Conservation (phyloP, 768 basidiomycete genomes). For the Leccinum longicurvipes region DNA sequence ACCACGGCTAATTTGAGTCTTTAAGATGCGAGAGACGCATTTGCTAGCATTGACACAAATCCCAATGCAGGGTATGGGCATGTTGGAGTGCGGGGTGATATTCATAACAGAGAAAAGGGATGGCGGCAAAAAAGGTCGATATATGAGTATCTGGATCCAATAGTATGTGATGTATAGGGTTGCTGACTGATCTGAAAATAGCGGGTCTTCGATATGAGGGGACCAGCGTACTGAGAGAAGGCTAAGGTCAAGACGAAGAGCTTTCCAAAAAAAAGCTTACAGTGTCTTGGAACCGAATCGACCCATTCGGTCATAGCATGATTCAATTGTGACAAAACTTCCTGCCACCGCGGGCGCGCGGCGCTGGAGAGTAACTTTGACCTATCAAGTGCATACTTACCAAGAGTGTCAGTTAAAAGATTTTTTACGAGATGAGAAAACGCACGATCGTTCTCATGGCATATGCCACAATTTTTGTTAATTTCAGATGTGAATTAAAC, state of each 20-base stretch:
- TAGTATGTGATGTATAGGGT: slow-evolving; percentile 58
- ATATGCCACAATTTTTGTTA: slow-evolving; percentile 69
- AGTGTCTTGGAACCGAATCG: slow-evolving; percentile 62
- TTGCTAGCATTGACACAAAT: slow-evolving; percentile 61
- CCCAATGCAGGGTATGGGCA: slow-evolving; percentile 49
- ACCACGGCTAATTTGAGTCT: slow-evolving; percentile 45
- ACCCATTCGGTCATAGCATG: slow-evolving; percentile 71
- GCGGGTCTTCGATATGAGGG: slow-evolving; percentile 43
- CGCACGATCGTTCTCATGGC: slow-evolving; percentile 66
- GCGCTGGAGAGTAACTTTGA: slow-evolving; percentile 52
- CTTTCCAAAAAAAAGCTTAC: slow-evolving; percentile 39
- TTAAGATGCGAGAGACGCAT: slow-evolving; percentile 57
- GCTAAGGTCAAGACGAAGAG: not conserved
- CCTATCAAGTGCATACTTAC: slow-evolving; percentile 68
- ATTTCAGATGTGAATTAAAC: slow-evolving; percentile 63
- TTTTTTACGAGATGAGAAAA: slow-evolving; percentile 5
- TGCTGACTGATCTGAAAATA: slow-evolving; percentile 56
- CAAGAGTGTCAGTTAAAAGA: slow-evolving; percentile 2
- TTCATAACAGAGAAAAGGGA: slow-evolving; percentile 27
- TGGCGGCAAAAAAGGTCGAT: slow-evolving; percentile 62
- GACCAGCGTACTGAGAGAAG: slow-evolving; percentile 54
- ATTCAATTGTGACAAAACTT: slow-evolving; percentile 65
- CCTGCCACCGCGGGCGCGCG: slow-evolving; percentile 50
- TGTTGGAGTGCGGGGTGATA: slow-evolving; percentile 26
- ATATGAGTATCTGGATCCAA: slow-evolving; percentile 60